Percentiles rank a stretch among this genome's conserved stretches.
Evolutionary conservation across 306 rosid genomes (phyloP).

Genomic region (Prunus davidiana): DNA sequence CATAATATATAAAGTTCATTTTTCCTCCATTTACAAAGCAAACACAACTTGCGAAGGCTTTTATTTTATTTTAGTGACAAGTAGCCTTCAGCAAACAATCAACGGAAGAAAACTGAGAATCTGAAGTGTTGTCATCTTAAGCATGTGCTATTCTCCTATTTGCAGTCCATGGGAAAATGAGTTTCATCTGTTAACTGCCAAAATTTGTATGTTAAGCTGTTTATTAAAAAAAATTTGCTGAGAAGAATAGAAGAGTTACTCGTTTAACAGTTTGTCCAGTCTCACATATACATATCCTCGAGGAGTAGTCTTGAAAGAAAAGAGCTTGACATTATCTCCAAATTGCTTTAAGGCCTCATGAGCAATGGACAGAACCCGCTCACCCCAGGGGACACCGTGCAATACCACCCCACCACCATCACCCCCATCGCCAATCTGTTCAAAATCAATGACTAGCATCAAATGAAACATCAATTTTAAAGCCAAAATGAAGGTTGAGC

Average conservation of each 20-base stretch:
- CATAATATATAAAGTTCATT: neutral
- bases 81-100: neutral
- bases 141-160: neutral
- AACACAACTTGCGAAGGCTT: neutral
- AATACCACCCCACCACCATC: conserved; percentile 83
- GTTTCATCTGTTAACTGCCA: neutral
- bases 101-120: neutral
- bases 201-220: neutral
- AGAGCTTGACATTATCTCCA: conserved; percentile 62
- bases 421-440: conserved; percentile 83
- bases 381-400: conserved; percentile 79
- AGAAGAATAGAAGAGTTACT: conserved; percentile 48
- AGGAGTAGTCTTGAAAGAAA: conserved; percentile 74
- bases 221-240: neutral
- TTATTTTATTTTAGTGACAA: neutral
- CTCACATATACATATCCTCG: conserved; percentile 78
- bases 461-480: neutral
- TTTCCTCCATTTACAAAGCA: neutral
- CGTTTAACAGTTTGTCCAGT: conserved; percentile 67
- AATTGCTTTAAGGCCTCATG: conserved; percentile 51
- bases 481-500: conserved; percentile 17
- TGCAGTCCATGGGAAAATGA: neutral
- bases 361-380: conserved; percentile 64
- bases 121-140: neutral
- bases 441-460: conserved; percentile 17